phyloP scores from a whole-genome alignment of 2,329 filamentous ascomycete genomes.

The Alternaria conjuncta region DNA sequence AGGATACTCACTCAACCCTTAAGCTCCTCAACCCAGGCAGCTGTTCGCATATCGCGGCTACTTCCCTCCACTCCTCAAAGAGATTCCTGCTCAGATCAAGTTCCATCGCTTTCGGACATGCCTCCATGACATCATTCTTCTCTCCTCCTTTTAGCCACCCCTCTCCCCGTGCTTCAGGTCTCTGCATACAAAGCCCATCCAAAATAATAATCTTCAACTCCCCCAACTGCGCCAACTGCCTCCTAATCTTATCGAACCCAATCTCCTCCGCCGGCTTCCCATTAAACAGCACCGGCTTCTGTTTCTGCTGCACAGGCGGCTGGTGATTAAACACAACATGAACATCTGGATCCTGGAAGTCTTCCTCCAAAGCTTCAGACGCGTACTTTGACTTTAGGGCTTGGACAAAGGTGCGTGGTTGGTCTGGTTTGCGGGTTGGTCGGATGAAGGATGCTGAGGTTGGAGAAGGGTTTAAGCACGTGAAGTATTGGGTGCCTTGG shows the following conservation, averaged over 20 bases:
- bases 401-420: slow-evolving; percentile 74
- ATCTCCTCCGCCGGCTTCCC: slow-evolving; percentile 90
- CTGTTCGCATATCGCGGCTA: slow-evolving; percentile 73
- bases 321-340: slow-evolving; percentile 39
- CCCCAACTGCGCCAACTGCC: slow-evolving; percentile 76
- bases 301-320: slow-evolving; percentile 16
- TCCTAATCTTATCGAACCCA: slow-evolving; percentile 90
- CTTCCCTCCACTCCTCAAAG: slow-evolving; percentile 70
- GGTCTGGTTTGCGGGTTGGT: slow-evolving; percentile 73
- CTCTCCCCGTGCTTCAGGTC: slow-evolving; percentile 34
- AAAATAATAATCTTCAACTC: slow-evolving; percentile 83
- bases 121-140: slow-evolving; percentile 58
- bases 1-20: slow-evolving; percentile 69
- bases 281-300: slow-evolving; percentile 70
- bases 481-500: slow-evolving; percentile 64
- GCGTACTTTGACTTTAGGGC: slow-evolving; percentile 87
- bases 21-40: slow-evolving; percentile 71
- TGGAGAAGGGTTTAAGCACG: slow-evolving; percentile 62
- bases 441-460: slow-evolving; percentile 88
- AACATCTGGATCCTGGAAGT: slow-evolving; percentile 46
- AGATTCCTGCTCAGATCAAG: slow-evolving; percentile 87
- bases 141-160: slow-evolving; percentile 32
- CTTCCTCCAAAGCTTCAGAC: slow-evolving; percentile 44
- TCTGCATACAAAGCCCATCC: slow-evolving; percentile 72
- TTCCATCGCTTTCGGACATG: slow-evolving; percentile 68